Evolutionary conservation across 768 basidiomycete genomes (phyloP).

Genomic region (Rickenella mellea): DNA sequence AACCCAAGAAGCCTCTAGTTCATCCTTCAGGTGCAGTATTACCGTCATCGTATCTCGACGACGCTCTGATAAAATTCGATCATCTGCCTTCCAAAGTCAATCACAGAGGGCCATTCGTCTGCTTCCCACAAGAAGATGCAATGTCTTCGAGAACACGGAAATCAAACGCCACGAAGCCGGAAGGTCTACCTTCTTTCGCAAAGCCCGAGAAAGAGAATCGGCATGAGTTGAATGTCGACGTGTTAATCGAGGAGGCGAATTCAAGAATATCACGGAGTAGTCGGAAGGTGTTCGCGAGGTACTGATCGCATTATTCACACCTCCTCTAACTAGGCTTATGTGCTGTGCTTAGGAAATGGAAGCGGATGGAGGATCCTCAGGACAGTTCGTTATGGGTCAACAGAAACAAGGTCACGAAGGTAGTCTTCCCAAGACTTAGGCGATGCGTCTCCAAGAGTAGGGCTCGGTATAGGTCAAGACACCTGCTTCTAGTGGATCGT

Average conservation of each 20-base stretch:
- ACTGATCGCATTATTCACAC: slow-evolving; percentile 2
- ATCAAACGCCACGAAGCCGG: no score
- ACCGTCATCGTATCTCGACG: no score
- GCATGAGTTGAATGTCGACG: slow-evolving; percentile 25
- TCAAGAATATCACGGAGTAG: slow-evolving; percentile 75
- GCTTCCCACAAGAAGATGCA: slow-evolving; percentile 39
- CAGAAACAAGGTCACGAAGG: slow-evolving; percentile 57
- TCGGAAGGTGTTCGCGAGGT: slow-evolving; percentile 60
- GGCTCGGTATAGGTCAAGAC: slow-evolving; percentile 77
- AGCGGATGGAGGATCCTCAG: slow-evolving; percentile 42
- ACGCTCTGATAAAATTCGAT: slow-evolving; percentile 74
- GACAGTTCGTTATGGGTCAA: slow-evolving; percentile 38
- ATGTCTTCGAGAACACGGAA: no score
- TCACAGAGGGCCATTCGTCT: slow-evolving; percentile 74
- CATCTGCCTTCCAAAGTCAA: slow-evolving; percentile 92
- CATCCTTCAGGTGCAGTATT: slow-evolving; percentile 94
- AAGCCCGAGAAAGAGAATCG: no score
- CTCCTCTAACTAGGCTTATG: background rate
- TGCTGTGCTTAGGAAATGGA: slow-evolving; percentile 47
- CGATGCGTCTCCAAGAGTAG: slow-evolving; percentile 96
- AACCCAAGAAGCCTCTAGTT: slow-evolving; percentile 90
- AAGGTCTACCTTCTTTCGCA: no score
- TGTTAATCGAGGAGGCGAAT: slow-evolving; percentile 75
- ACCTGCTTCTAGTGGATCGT: slow-evolving; percentile 82
- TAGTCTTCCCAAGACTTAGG: slow-evolving; percentile 82